Percentiles rank a stretch among this genome's conserved stretches.
Conservation (phyloP, 73 alveolate genomes). For the Paraurostyla sp. region DNA sequence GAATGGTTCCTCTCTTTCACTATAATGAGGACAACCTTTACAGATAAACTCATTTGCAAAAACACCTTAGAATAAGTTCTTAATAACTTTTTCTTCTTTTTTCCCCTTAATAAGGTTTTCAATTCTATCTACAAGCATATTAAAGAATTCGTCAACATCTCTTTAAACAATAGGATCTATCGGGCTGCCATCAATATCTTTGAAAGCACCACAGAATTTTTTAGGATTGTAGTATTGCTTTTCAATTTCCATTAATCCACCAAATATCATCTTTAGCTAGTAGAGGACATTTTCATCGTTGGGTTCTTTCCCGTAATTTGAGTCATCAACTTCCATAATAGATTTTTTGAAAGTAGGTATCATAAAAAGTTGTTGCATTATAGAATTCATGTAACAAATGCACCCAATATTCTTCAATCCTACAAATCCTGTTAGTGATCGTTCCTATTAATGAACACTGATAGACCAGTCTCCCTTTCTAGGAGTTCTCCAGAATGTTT, state of each 20-base stretch:
- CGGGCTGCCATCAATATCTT: constrained; percentile 84
- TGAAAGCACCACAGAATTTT: constrained; percentile 83
- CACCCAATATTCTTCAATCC: constrained; percentile 94
- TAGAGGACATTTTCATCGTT: constrained; percentile 84
- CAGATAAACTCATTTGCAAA: constrained; percentile 87
- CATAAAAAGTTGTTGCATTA: constrained; percentile 93
- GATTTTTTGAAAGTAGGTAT: constrained; percentile 85
- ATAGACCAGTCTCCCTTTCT: constrained; percentile 80
- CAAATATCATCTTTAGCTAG: constrained; percentile 89
- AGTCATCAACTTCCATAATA: constrained; percentile 61
- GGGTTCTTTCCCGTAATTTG: constrained; percentile 58
- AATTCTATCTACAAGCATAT: constrained; percentile 88
- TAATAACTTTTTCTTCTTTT: constrained; percentile 81
- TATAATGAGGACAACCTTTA: constrained; percentile 89
- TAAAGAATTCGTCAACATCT: constrained; percentile 96
- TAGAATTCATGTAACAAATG: constrained; percentile 97
- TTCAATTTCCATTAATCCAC: constrained; percentile 86
- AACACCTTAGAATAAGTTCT: constrained; percentile 89
- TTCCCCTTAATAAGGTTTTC: constrained; percentile 88
- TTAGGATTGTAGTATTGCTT: constrained; percentile 89
- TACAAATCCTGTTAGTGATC: constrained; percentile 88
- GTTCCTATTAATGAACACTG: constrained; percentile 70
- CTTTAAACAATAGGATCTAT: constrained; percentile 87
- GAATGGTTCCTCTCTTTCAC: constrained; percentile 91
- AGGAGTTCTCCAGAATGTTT: constrained; percentile 85